Base-by-base conservation (phyloP, 177 flowering plant species). In the Vitis hybrid region DNA sequence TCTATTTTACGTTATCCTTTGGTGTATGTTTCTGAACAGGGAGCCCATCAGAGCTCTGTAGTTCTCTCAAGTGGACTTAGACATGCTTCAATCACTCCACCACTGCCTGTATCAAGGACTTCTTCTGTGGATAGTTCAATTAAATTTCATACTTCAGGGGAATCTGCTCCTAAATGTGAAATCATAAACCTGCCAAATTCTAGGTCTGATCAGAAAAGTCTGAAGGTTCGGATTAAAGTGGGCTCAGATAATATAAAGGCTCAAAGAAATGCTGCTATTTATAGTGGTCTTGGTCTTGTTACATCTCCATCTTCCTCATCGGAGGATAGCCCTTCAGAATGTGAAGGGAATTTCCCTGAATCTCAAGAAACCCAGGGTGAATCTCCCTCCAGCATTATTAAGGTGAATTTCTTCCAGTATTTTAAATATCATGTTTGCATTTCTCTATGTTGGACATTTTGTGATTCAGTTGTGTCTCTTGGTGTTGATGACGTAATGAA, bases 281-380 rank as follows among this genome's bases (percentile, higher is more conserved):
- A 82, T 68, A 81, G 82, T 73, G 92, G 89, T 62, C 85, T 90
- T 65, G 94, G 94, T 49, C 91, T 89, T 69, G 82, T 76, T 48
- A 67, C 72, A 48, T 89, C 92, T 67, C 88, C 91, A 55, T 76
- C 84, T 51, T 81, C 92, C 16, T 84, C 82, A 3, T 65, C 71
- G 56, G 85, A 81, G 48, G 86, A 80, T 60, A 85, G 86, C 77
- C 85, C 82, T 24, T 66, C 58, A 51, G 82, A 74, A 52, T 74
- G 77, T 74, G 80, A 62, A 70, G 89, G 74, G 18, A 56, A 65
- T 52, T 72, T 69, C 46, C 68, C 56, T 10, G 77, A 72, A 52
- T 35, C 67, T 77, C 82, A 69, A 50, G 81, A 69, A 4, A 49
- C 65, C 3, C 70, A 67, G 1, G 66, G 66, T 76, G 82, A 80